These are phyloP conservation scores for Bothriochloa decipiens DNA, from an alignment of 176 grass and related monocot species.

Conservation along the genomic window DNA sequence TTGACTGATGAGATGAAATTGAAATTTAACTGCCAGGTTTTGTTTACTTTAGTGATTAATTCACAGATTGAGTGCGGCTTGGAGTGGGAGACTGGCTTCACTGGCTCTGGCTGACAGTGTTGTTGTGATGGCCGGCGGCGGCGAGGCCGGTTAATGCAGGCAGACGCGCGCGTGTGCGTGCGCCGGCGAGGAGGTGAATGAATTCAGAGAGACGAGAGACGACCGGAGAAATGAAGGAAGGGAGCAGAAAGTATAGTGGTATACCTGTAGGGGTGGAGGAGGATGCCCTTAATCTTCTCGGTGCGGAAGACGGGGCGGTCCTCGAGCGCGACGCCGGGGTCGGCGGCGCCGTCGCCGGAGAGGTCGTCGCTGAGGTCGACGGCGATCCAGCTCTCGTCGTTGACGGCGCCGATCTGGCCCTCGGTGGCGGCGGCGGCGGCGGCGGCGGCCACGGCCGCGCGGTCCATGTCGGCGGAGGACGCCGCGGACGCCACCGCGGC, in stretches of 20 bases:
- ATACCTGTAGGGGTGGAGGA: conserved; percentile 62
- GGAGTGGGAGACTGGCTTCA: too few species aligned
- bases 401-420: conserved; percentile 51
- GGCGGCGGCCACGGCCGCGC: not conserved
- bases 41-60: not conserved
- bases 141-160: not conserved
- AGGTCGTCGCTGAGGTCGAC: conserved; percentile 55
- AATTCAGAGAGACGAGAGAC: not conserved
- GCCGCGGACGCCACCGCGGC: conserved; percentile 59
- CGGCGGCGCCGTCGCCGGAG: conserved; percentile 32
- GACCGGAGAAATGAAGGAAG: not conserved
- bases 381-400: conserved; percentile 58
- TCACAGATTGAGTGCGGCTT: too few species aligned
- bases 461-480: conserved; percentile 59
- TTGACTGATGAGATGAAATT: not conserved
- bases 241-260: too few species aligned
- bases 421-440: conserved; percentile 26
- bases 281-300: conserved; percentile 63
- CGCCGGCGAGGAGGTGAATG: not conserved
- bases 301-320: conserved; percentile 62
- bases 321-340: conserved; percentile 45
- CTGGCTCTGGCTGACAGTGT: too few species aligned
- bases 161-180: too few species aligned
- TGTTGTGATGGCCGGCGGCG: too few species aligned
- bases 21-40: too few species aligned